phyloP scores from a whole-genome alignment of 108 stramenopile genomes.

The Ochromonas danica region DNA sequence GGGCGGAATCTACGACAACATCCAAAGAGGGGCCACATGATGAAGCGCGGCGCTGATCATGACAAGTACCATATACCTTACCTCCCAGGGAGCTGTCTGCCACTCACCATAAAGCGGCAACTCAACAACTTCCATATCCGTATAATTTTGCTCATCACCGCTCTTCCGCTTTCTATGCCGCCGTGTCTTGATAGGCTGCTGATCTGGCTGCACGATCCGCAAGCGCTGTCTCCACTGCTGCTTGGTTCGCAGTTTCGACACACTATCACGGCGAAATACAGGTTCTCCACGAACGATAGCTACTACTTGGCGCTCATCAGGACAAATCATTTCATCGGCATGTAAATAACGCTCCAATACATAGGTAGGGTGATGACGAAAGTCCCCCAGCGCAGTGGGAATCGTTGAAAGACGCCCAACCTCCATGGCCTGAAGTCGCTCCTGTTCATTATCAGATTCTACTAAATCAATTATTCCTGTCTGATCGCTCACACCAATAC shows the following conservation, averaged over 20 bases:
- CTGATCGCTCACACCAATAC: too few species aligned
- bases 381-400: background rate
- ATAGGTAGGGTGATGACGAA: background rate
- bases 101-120: background rate
- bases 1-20: background rate
- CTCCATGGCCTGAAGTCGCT: too few species aligned
- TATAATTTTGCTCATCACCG: too few species aligned
- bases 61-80: background rate
- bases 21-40: background rate
- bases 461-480: too few species aligned
- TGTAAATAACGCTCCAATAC: background rate
- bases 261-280: background rate
- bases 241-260: background rate
- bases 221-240: background rate
- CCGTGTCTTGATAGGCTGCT: background rate
- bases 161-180: too few species aligned
- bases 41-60: background rate
- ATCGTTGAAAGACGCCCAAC: too few species aligned
- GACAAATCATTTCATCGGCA: background rate
- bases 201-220: background rate
- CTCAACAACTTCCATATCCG: too few species aligned
- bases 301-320: background rate
- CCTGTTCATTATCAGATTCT: too few species aligned
- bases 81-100: background rate
- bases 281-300: background rate